Evolutionary conservation across 2,329 filamentous ascomycete species (phyloP).

Genomic region (Dactylellina sp.): DNA sequence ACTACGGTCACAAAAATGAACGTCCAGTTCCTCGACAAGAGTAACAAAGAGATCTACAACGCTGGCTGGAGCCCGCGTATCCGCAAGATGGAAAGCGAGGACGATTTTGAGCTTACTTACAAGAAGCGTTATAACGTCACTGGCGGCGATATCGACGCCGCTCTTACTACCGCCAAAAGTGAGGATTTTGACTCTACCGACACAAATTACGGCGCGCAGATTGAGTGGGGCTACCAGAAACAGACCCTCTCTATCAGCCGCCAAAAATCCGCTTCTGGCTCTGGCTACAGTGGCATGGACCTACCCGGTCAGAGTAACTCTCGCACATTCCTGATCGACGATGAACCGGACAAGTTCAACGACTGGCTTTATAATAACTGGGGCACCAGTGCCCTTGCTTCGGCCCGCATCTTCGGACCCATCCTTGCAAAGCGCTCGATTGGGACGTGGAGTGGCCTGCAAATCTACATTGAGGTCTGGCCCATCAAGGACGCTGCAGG

Average conservation of each 20-base stretch:
- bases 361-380: conserved; percentile 60
- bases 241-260: conserved; percentile 63
- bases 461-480: conserved; percentile 63
- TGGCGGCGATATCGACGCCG: conserved; percentile 61
- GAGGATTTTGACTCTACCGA: conserved; percentile 62
- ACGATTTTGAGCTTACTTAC: conserved; percentile 64
- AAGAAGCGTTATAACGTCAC: conserved; percentile 63
- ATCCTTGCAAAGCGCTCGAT: conserved; percentile 61
- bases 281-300: conserved; percentile 60
- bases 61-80: conserved; percentile 64
- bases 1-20: conserved; percentile 63
- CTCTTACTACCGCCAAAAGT: conserved; percentile 61
- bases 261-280: conserved; percentile 60
- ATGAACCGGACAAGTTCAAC: conserved; percentile 62
- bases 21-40: conserved; percentile 64
- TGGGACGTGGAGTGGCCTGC: conserved; percentile 61
- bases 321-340: conserved; percentile 58
- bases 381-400: conserved; percentile 60
- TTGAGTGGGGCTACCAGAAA: conserved; percentile 64
- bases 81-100: conserved; percentile 62
- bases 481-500: conserved; percentile 59
- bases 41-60: conserved; percentile 62
- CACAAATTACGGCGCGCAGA: conserved; percentile 62
- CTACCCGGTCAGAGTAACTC: conserved; percentile 59
- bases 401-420: conserved; percentile 62